A percentile compares a stretch with the other conserved stretches of the same genome.
Conservation (phyloP, 1,284 basidiomycete species). For the Afroboletus lepidellus region DNA sequence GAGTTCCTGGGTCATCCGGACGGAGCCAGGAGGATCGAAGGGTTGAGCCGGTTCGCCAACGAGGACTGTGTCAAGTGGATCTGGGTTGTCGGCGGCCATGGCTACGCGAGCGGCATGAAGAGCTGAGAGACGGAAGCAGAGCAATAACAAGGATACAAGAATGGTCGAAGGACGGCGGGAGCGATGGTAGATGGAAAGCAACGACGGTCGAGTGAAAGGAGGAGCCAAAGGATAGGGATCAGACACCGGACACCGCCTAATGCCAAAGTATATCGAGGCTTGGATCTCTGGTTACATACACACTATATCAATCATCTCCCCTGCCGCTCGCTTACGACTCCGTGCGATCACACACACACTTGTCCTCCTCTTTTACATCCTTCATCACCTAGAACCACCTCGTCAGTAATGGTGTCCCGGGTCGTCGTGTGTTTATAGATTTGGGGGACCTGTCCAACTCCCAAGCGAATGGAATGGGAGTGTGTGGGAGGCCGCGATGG, state of each 20-base stretch:
- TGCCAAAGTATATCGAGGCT: constrained; percentile 11
- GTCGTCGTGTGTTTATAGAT: constrained; percentile 24
- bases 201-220: constrained; percentile 15
- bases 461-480: constrained; percentile 26
- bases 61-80: constrained; percentile 22
- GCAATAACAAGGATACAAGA: constrained; percentile 4
- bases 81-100: constrained; percentile 26
- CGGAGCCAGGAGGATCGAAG: constrained; percentile 47
- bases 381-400: constrained; percentile 25
- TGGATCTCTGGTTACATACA: constrained; percentile 20
- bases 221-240: constrained; percentile 3
- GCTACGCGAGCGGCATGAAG: constrained; percentile 30
- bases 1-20: constrained; percentile 61
- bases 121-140: constrained; percentile 3
- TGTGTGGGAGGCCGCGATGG: constrained; percentile 28
- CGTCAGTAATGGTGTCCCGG: constrained; percentile 50
- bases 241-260: constrained; percentile 34
- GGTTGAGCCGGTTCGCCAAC: constrained; percentile 31
- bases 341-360: constrained; percentile 54
- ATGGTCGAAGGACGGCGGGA: constrained; percentile 11
- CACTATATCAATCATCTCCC: constrained; percentile 7
- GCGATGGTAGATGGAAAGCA: constrained; percentile 21
- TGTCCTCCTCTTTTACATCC: constrained; percentile 64
- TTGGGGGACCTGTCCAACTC: constrained; percentile 21
- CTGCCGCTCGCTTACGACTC: constrained; percentile 17